A percentile compares a stretch with the other conserved stretches of the same genome.
These are phyloP conservation scores for Aspergillus sp. DNA, from an alignment of 2,329 filamentous ascomycete genomes.

Conservation along the genomic window DNA sequence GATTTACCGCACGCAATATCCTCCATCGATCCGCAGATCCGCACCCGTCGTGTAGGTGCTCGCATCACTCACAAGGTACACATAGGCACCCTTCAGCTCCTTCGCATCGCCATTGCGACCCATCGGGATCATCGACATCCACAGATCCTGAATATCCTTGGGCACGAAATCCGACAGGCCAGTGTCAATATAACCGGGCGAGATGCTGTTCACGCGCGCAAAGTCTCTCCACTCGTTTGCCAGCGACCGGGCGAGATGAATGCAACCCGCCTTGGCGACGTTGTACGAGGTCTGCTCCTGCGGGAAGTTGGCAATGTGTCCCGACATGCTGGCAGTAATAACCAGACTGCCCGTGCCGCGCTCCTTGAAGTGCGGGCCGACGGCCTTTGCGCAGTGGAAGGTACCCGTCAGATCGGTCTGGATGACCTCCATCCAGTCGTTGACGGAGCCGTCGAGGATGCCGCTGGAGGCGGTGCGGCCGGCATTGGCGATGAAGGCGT, in stretches of 20 bases:
- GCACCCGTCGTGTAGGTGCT: slow-evolving; percentile 50
- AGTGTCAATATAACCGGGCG: slow-evolving; percentile 67
- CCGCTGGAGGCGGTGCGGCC: slow-evolving; percentile 68
- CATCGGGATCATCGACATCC: slow-evolving; percentile 60
- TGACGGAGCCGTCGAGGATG: slow-evolving; percentile 65
- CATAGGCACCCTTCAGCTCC: slow-evolving; percentile 61
- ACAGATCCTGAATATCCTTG: slow-evolving; percentile 55
- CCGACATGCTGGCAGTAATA: slow-evolving; percentile 63
- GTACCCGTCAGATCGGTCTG: slow-evolving; percentile 83
- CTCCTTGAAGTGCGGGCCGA: slow-evolving; percentile 74
- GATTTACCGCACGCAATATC: slow-evolving; percentile 44
- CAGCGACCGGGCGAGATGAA: slow-evolving; percentile 61
- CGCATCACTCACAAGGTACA: slow-evolving; percentile 49
- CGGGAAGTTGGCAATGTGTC: slow-evolving; percentile 55
- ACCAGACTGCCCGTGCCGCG: slow-evolving; percentile 62
- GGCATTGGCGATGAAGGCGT: slow-evolving; percentile 67
- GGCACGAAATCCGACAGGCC: slow-evolving; percentile 64
- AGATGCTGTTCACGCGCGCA: slow-evolving; percentile 66
- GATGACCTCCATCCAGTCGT: slow-evolving; percentile 75
- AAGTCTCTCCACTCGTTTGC: slow-evolving; percentile 70
- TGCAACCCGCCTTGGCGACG: slow-evolving; percentile 64
- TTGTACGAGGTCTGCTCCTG: slow-evolving; percentile 67
- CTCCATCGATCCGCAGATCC: slow-evolving; percentile 49
- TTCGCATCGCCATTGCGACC: slow-evolving; percentile 62
- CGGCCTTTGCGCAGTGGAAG: slow-evolving; percentile 82